Evolutionary conservation across 1,139 yeast genomes (phyloP).

Genomic region (Kodamaea arcana): DNA sequence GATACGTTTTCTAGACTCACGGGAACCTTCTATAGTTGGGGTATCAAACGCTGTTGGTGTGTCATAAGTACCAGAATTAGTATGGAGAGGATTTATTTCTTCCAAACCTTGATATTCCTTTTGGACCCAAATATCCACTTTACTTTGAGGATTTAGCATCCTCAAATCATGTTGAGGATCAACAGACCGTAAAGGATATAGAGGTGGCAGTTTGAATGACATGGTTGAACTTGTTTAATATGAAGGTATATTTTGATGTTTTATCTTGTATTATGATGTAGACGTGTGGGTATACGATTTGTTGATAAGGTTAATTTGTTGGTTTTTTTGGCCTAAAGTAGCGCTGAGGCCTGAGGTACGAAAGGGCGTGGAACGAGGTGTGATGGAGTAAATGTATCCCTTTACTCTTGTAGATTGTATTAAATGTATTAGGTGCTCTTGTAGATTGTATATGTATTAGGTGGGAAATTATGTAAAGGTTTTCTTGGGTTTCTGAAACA

Average conservation of each 20-base stretch:
- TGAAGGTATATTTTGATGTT: too few relatives aligned
- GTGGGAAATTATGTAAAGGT: too few relatives aligned
- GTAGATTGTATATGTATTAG: too few relatives aligned
- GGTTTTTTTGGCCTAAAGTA: background rate
- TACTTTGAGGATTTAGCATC: slow-evolving; percentile 30
- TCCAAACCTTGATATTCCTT: slow-evolving; percentile 26
- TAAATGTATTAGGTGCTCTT: too few relatives aligned
- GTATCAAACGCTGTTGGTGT: background rate
- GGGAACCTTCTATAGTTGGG: background rate
- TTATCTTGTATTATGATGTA: background rate
- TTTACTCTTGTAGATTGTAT: too few relatives aligned
- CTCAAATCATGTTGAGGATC: slow-evolving; percentile 33
- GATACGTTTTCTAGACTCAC: slow-evolving; percentile 11
- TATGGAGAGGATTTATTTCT: slow-evolving; percentile 4
- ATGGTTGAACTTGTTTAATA: too few relatives aligned
- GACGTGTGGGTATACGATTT: background rate
- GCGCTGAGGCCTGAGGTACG: too few relatives aligned
- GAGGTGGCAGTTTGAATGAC: slow-evolving; percentile 23
- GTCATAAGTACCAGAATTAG: background rate
- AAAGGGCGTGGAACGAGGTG: too few relatives aligned
- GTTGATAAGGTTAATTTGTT: background rate
- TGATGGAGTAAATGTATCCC: too few relatives aligned
- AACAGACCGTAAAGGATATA: slow-evolving; percentile 32
- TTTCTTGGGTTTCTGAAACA: too few relatives aligned
- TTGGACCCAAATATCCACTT: slow-evolving; percentile 34